Percentiles rank a stretch among this genome's conserved stretches.
Evolutionary conservation across 805 yeast genomes (phyloP).

Genomic region (Saitoella complicata): DNA sequence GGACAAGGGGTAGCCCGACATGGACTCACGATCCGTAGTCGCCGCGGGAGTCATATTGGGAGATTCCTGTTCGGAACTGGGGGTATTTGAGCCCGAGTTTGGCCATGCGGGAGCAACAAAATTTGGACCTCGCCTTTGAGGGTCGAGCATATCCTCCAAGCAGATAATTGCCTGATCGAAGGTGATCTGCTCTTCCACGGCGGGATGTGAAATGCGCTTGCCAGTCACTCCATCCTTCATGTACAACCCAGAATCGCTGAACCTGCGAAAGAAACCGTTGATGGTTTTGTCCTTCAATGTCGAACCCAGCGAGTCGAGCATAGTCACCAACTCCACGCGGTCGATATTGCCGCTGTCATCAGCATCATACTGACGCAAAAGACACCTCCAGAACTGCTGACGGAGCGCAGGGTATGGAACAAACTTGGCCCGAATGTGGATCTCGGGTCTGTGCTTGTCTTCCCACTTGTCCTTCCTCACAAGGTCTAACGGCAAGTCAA

Average conservation of each 20-base stretch:
- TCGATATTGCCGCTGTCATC: slow-evolving; percentile 31
- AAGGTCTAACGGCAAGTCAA: slow-evolving; percentile 25
- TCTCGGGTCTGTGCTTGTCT: slow-evolving; percentile 31
- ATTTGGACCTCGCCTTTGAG: slow-evolving; percentile 8
- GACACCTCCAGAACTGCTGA: slow-evolving; percentile 50
- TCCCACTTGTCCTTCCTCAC: slow-evolving; percentile 16
- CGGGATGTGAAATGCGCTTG: too few relatives aligned
- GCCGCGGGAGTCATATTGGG: not conserved
- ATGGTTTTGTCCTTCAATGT: slow-evolving; percentile 22
- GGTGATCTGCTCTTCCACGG: slow-evolving; percentile 28
- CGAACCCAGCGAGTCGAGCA: slow-evolving; percentile 51
- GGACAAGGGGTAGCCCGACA: not conserved
- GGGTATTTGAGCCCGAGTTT: not conserved
- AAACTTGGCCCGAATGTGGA: slow-evolving; percentile 47
- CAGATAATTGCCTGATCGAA: slow-evolving; percentile 40
- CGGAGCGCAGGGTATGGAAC: slow-evolving; percentile 49
- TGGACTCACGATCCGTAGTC: not conserved
- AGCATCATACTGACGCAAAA: slow-evolving; percentile 34
- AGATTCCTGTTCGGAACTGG: not conserved
- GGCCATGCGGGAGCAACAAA: not conserved
- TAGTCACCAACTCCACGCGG: slow-evolving; percentile 43
- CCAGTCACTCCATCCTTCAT: too few relatives aligned
- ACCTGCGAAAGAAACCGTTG: slow-evolving; percentile 15
- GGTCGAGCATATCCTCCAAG: slow-evolving; percentile 27
- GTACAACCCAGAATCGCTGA: slow-evolving; percentile 8